phyloP scores from a whole-genome alignment of 2,329 filamentous ascomycete species.

The Thermoascus crustaceus region DNA sequence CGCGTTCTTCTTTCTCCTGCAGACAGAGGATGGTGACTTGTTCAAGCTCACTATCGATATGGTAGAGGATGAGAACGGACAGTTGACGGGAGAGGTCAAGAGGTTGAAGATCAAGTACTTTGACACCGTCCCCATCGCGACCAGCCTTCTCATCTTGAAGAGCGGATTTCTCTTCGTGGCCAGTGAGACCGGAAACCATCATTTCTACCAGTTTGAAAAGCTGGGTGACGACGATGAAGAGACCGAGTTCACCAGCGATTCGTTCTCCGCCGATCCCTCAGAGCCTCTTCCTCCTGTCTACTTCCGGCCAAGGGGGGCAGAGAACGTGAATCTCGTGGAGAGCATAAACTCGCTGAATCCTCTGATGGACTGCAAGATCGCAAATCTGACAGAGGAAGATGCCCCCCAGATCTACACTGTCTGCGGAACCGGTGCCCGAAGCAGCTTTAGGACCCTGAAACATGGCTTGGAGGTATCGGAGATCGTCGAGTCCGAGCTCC shows the following conservation, averaged over 20 bases:
- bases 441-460: constrained; percentile 83
- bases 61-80: constrained; percentile 67
- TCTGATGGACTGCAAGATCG: constrained; percentile 81
- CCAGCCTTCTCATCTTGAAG: constrained; percentile 84
- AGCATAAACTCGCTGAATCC: constrained; percentile 85
- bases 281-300: constrained; percentile 69
- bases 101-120: constrained; percentile 94
- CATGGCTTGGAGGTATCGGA: constrained; percentile 90
- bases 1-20: constrained; percentile 93
- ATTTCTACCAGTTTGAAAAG: constrained; percentile 96
- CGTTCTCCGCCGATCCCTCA: constrained; percentile 67
- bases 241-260: constrained; percentile 73
- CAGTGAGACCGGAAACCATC: constrained; percentile 84
- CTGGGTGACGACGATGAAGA: constrained; percentile 93
- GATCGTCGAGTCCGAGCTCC: constrained; percentile 88
- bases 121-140: constrained; percentile 84
- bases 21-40: constrained; percentile 94
- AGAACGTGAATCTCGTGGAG: constrained; percentile 79
- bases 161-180: constrained; percentile 92
- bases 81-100: constrained; percentile 71
- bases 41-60: constrained; percentile 96
- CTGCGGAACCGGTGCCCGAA: constrained; percentile 79
- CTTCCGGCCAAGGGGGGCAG: constrained; percentile 69
- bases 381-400: constrained; percentile 84
- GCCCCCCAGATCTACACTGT: constrained; percentile 94